phyloP scores from a whole-genome alignment of 805 yeast species.

The Saccharomyces eubayanus region DNA sequence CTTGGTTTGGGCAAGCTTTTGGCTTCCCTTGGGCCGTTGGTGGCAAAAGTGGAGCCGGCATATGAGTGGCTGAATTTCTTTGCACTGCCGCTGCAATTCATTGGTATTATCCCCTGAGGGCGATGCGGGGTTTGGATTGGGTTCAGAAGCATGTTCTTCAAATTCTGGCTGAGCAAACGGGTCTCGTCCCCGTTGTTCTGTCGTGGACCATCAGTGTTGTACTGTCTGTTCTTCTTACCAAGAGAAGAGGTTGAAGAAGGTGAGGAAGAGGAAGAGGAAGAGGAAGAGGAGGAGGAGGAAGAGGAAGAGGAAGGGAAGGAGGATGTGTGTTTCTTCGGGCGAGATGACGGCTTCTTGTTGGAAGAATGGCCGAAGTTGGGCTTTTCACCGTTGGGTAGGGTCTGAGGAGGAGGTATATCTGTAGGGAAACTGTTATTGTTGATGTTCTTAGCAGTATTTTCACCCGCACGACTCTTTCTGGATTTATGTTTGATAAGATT shows the following conservation, averaged over 20 bases:
- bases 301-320: not conserved
- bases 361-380: conserved; percentile 27
- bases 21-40: not conserved
- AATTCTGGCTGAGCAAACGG: not conserved
- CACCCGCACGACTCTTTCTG: conserved; percentile 1
- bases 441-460: not conserved
- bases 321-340: not conserved
- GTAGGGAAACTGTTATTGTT: not conserved
- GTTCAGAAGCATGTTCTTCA: not conserved
- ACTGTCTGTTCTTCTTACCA: not conserved
- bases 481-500: conserved; percentile 4
- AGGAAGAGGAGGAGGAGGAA: not conserved
- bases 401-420: conserved; percentile 21
- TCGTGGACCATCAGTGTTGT: not conserved
- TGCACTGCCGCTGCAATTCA: not conserved
- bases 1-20: not conserved
- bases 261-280: not conserved
- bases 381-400: conserved; percentile 27
- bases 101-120: not conserved
- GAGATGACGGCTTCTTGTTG: not conserved
- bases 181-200: not conserved
- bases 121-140: not conserved
- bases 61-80: not conserved
- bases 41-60: not conserved
- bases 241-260: not conserved